Evolutionary conservation across 208 protist species (phyloP).

Genomic region (Tetramitus jugosus): DNA sequence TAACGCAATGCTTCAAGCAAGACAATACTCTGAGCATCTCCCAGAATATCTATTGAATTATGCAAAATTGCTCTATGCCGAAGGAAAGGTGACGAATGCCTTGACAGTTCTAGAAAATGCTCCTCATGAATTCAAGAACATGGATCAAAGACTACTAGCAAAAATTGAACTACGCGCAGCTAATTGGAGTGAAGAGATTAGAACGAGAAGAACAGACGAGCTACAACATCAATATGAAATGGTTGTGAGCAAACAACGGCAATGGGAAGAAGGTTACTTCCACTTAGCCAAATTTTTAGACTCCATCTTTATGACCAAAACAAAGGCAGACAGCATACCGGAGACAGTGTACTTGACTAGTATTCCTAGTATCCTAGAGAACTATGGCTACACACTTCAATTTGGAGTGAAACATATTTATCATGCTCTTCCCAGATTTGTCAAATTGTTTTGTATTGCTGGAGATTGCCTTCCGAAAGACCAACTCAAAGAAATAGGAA

Average conservation of each 20-base stretch:
- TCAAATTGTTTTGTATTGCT: constrained; percentile 32
- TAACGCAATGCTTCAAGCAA: constrained; percentile 54
- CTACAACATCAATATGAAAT: constrained; percentile 64
- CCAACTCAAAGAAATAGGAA: not conserved
- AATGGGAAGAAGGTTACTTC: constrained; percentile 75
- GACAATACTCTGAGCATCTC: not conserved
- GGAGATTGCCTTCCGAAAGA: not conserved
- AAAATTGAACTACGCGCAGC: constrained; percentile 62
- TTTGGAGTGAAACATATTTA: constrained; percentile 68
- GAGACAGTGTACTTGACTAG: too few relatives aligned
- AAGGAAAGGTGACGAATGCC: constrained; percentile 58
- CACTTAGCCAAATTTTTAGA: constrained; percentile 84
- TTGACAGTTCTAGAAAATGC: constrained; percentile 61
- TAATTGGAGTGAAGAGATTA: constrained; percentile 60
- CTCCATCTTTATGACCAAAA: constrained; percentile 58
- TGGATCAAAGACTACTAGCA: constrained; percentile 27
- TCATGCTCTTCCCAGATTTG: constrained; percentile 83
- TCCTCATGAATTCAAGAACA: constrained; percentile 30
- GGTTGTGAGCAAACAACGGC: too few relatives aligned
- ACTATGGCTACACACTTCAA: constrained; percentile 70
- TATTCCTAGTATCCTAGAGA: constrained; percentile 50
- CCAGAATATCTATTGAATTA: constrained; percentile 56
- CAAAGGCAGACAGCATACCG: too few relatives aligned
- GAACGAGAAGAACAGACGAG: constrained; percentile 59
- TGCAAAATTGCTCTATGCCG: constrained; percentile 70